Evolutionary conservation across 441 rosid species (phyloP), one percentile per base, ranked within the genome.

Genomic region (Aleurites moluccanus): DNA sequence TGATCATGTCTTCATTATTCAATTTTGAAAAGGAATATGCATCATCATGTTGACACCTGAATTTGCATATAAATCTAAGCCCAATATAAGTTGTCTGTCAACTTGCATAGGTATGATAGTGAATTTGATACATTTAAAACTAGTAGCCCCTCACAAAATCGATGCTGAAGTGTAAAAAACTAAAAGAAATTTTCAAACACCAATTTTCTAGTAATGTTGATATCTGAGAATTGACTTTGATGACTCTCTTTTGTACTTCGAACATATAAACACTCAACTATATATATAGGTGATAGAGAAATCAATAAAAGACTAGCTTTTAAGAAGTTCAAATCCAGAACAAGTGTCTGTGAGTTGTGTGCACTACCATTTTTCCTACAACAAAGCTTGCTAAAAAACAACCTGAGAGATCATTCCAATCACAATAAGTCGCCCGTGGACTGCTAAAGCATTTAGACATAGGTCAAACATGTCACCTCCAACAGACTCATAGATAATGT

Each of bases 351-450:
- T 35, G 38, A 35, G 38, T 5, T 35, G 38, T 35, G 7, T 35
- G 4, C n/a, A n/a, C 38, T 35, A 35, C 38, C 38, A 35, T 35
- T 35, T 35, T 35, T 35, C 7, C 38, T 4, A 35, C 7, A 3
- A 66, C 66, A 30, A 64, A 28, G 61, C 50, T 67, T 14, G 40
- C 28, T 10, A 27, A 38, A 66, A 75, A 42, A 44, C 20, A 83
- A 93, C 99, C 99, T 96, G 95, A 33, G 99, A 96, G 60, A 96
- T 96, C 99, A 96, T 96, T 85, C 99, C 99, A 28, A 96, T 92
- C 69, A 93, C 90, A 14, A 96, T 86, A 77, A 96, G 91, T 66
- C 89, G 84, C 45, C 99, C 99, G 49, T 85, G 84, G 64, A 96
- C 84, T 57, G 97, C 97, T 77, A 96, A 83, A 66, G 99, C 96